Conservation (phyloP, 1,139 yeast species). For the Geotrichum bryndzae region DNA sequence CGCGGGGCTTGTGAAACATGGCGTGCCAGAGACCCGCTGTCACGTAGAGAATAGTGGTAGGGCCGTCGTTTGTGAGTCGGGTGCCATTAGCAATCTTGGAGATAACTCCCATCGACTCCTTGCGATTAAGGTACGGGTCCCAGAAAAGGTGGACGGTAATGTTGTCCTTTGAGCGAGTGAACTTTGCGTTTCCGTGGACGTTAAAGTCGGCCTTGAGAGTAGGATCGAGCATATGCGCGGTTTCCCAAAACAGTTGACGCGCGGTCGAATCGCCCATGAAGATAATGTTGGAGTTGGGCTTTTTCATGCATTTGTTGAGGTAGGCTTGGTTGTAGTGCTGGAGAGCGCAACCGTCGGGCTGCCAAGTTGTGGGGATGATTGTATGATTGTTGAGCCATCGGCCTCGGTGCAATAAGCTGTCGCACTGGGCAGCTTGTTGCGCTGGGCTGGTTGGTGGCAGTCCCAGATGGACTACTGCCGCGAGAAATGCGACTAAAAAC, state of each 20-base stretch:
- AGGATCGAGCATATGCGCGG: conserved; percentile 6
- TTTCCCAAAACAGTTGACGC: conserved; percentile 11
- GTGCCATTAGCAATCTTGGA: not conserved
- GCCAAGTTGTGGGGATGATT: conserved; percentile 2
- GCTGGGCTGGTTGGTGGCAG: not conserved
- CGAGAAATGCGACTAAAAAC: not conserved
- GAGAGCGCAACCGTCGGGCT: conserved; percentile 7
- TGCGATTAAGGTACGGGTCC: conserved; percentile 11
- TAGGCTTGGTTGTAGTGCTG: conserved; percentile 1
- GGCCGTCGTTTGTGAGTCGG: not conserved
- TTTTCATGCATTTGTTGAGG: conserved; percentile 1
- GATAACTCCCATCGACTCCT: not conserved
- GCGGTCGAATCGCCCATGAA: conserved; percentile 15
- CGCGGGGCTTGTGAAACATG: conserved; percentile 8
- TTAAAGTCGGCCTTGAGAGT: not conserved
- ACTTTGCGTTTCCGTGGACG: conserved; percentile 5
- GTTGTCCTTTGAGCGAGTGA: conserved; percentile 1
- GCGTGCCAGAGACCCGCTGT: conserved; percentile 18
- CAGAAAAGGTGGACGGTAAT: conserved; percentile 5
- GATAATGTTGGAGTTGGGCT: conserved; percentile 1
- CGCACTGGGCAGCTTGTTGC: not conserved
- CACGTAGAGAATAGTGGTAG: conserved; percentile 4
- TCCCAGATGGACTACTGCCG: not conserved
- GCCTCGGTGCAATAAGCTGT: not conserved
- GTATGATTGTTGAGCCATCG: conserved; percentile 6